Percentiles rank a stretch among this genome's conserved stretches.
phyloP scores from a whole-genome alignment of 192 early-diverging fungal species.

The Helicostylum pulchrum region DNA sequence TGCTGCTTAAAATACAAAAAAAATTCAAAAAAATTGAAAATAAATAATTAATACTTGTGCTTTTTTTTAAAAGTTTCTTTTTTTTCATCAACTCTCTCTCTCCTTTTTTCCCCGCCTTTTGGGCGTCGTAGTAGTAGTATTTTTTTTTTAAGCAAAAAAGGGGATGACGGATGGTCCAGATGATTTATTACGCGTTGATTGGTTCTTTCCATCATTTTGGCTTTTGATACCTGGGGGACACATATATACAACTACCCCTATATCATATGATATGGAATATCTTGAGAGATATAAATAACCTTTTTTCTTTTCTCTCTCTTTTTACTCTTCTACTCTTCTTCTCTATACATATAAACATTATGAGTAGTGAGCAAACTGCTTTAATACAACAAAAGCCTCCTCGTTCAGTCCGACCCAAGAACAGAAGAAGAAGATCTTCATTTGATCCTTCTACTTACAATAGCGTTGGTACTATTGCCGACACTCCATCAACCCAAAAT shows the following conservation, averaged over 20 bases:
- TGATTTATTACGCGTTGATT: background rate
- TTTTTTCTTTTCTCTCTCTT: background rate
- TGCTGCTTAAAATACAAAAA: constrained; percentile 17
- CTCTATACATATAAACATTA: background rate
- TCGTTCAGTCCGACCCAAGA: constrained; percentile 15
- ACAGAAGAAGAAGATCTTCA: constrained; percentile 29
- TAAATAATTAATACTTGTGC: background rate
- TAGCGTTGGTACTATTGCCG: constrained; percentile 19
- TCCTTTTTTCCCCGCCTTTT: too few relatives aligned
- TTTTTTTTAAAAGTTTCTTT: background rate
- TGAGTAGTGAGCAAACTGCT: constrained; percentile 14
- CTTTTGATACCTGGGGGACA: background rate
- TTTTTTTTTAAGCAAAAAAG: background rate
- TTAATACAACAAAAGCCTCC: constrained; percentile 28
- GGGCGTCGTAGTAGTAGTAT: too few relatives aligned
- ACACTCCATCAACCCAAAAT: constrained; percentile 8
- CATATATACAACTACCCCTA: background rate
- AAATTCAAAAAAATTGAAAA: background rate
- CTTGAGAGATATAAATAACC: background rate
- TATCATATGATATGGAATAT: constrained; percentile 11
- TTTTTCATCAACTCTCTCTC: too few relatives aligned
- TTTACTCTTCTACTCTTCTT: background rate
- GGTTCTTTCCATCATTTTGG: constrained; percentile 1
- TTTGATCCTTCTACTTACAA: constrained; percentile 37
- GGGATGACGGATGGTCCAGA: background rate